Conservation (phyloP, 257 asterid genomes). For the Ocimum tenuiflorum region DNA sequence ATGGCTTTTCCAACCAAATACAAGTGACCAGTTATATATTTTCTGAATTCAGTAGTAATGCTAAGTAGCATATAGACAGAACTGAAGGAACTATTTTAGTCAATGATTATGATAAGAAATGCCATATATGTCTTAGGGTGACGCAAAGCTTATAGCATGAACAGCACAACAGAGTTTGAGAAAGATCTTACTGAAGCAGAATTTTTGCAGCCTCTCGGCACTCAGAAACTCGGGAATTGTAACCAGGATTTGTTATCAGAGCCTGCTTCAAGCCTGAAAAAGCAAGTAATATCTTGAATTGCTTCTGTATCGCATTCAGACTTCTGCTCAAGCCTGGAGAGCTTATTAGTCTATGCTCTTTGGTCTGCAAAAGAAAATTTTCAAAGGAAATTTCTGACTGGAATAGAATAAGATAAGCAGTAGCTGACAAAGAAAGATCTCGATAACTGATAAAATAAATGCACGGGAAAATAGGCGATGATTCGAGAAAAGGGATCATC, state of each 20-base stretch:
- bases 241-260: slow-evolving; percentile 77
- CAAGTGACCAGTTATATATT: too few relatives aligned
- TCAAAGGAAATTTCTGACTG: slow-evolving; percentile 21
- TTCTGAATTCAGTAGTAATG: neutral
- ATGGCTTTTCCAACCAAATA: neutral
- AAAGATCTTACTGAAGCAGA: slow-evolving; percentile 58
- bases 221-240: slow-evolving; percentile 78
- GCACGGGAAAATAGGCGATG: neutral
- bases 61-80: neutral
- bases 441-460: neutral
- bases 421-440: neutral
- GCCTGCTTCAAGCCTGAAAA: slow-evolving; percentile 92
- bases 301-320: slow-evolving; percentile 25
- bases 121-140: neutral
- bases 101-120: neutral
- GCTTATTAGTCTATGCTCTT: slow-evolving; percentile 60
- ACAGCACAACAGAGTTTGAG: neutral
- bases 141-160: neutral
- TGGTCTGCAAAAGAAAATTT: slow-evolving; percentile 56
- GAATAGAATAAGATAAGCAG: neutral
- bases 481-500: neutral
- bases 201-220: slow-evolving; percentile 83
- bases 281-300: slow-evolving; percentile 74
- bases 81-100: neutral
- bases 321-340: slow-evolving; percentile 36